Evolutionary conservation across 176 grass and related monocot species (phyloP), one percentile per base, ranked within the genome.

Genomic region (Bothriochloa decipiens): DNA sequence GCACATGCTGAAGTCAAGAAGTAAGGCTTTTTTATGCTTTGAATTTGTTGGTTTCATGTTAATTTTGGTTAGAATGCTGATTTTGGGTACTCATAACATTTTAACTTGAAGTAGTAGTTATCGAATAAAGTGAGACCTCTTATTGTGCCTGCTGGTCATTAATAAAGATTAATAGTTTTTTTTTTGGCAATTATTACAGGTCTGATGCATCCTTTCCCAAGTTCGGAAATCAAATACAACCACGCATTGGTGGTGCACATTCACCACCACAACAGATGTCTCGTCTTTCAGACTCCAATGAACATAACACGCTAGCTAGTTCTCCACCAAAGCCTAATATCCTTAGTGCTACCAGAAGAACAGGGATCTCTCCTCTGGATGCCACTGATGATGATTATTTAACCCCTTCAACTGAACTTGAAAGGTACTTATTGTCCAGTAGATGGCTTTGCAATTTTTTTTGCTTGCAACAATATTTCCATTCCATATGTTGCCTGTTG

Each of bases 261-360:
- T 88, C 72, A 62, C 67, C 68, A 76, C 65, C 79, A 68, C 79
- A 85, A 67, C 85, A 86, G 82, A 83, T 71, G 49, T 83, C 68
- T 68, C 36, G 16, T 20, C 66, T 37, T 20, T 26, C 62, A 8
- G 74, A 65, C 85, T 71, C 84, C 20, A 83, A 91, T 7, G n/a
- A 81, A 73, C 68, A 43, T 83, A 73, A 70, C 61, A 72, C 13
- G 80, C 20, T 42, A 50, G 70, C 78, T 70, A 53, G 61, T 80
- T 87, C 78, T 87, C 89, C 87, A 87, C 27, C 87, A 66, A 87
- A 80, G 35, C 62, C 85, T 85, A 76, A 72, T 65, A 75, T 74
- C 65, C 35, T 18, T 86, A 50, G 46, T 85, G 55, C 72, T 66
- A 39, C 41, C 35, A 84, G 88, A 86, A 91, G 87, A 76, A 76